Conservation (phyloP, 805 yeast species). For the Lipomyces chichibuensis region DNA sequence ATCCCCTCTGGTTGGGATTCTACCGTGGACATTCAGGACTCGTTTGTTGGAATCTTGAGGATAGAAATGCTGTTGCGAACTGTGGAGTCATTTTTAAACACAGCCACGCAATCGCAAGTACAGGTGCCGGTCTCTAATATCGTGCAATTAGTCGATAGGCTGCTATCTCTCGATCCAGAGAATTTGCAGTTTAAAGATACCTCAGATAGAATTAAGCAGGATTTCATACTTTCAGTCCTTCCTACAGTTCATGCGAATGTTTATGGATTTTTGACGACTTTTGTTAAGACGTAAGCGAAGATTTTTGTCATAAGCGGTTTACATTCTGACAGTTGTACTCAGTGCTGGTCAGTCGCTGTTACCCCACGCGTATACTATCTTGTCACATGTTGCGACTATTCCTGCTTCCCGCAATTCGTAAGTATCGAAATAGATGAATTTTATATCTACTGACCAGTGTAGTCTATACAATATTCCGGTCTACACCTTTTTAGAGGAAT, state of each 20-base stretch:
- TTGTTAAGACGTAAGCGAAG: constrained; percentile 3
- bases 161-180: constrained; percentile 12
- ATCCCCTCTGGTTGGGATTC: constrained; percentile 24
- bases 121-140: constrained; percentile 24
- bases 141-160: constrained; percentile 11
- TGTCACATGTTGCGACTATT: constrained; percentile 13
- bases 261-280: constrained; percentile 18
- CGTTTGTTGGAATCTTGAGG: constrained; percentile 17
- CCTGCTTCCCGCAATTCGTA: constrained; percentile 3
- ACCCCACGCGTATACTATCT: constrained; percentile 13
- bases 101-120: constrained; percentile 10
- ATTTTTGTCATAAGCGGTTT: not conserved
- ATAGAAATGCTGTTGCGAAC: constrained; percentile 24
- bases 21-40: constrained; percentile 8
- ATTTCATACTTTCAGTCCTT: constrained; percentile 14
- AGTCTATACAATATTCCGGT: constrained; percentile 17
- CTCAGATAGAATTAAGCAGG: constrained; percentile 22
- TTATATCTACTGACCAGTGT: not conserved
- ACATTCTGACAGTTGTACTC: not conserved
- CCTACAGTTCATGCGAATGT: constrained; percentile 28
- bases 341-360: constrained; percentile 17
- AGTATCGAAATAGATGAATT: not conserved
- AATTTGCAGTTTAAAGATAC: constrained; percentile 13
- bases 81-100: constrained; percentile 21
- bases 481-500: constrained; percentile 20